Base-by-base conservation (phyloP, 2,329 filamentous ascomycete genomes). In the Cladosporium sp. region DNA sequence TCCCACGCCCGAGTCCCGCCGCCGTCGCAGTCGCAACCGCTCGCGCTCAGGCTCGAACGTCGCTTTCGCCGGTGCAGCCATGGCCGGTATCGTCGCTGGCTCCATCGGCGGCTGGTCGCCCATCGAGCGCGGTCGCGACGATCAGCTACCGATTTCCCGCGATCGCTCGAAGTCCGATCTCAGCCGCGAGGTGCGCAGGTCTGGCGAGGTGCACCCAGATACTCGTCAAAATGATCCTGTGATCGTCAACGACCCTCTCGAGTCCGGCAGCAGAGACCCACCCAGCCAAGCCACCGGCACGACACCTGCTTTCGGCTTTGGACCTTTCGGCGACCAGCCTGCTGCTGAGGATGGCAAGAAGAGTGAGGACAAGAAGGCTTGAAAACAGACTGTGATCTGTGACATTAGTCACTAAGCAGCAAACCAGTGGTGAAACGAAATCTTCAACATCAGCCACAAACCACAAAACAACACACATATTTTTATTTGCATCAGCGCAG, bases 11-110 rank as follows among this genome's bases (percentile, higher is more conserved):
- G 67, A 88, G 78, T 52, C 85, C 79, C 4, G 84, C 17, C 87
- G 66, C 81, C 84, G 68, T 80, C 84, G 58, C 78, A 12, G 30
- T 25, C 25, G 25, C 25, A 71, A 71, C 39, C 74, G 88, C 51
- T 83, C 80, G 58, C 83, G 88, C 54, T 89, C 88, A 52, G 80
- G 86, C 64, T 89, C 87, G 43, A 88, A 84, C 69, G 91, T 88
- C 28, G 88, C 88, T 1, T 80, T 92, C 11, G 88, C 88, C 1
- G 86, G 88, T 1, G 86, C 87, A 7, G 88, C 91, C 61, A 92
- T 92, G 89, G 88, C 89, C n/a, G 89, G 89, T 61, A 87, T 92
- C 59, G 84, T 92, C 51, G 89, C 88, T 8, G 89, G 88, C 43
- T 88, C 87, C 67, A 84, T 92, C 36, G 88, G 71, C 12, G 73